These are phyloP conservation scores for Colletotrichum falcatum DNA, from an alignment of 2,329 filamentous ascomycete species.

Conservation along the genomic window DNA sequence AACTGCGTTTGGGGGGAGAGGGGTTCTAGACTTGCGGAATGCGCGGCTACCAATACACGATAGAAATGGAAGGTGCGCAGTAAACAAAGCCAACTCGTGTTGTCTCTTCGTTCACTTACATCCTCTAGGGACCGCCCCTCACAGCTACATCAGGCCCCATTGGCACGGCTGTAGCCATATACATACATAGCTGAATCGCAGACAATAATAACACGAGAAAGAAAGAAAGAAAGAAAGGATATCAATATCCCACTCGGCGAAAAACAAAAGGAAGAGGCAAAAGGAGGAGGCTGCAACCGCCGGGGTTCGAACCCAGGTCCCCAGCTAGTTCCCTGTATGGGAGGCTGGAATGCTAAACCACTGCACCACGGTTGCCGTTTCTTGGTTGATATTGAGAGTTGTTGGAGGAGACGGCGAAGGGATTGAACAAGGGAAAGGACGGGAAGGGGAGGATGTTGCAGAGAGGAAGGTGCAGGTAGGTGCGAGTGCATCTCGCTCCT, in stretches of 20 bases:
- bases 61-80: neutral
- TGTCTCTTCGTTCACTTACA: neutral
- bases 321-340: constrained; percentile 32
- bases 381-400: constrained; percentile 13
- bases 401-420: neutral
- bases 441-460: neutral
- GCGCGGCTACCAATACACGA: neutral
- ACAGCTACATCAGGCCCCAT: neutral
- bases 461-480: neutral
- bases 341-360: constrained; percentile 41
- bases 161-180: neutral
- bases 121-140: neutral
- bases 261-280: neutral
- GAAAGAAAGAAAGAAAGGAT: neutral
- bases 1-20: too few relatives aligned
- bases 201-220: too few relatives aligned
- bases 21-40: too few relatives aligned
- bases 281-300: constrained; percentile 18
- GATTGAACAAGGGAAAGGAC: neutral
- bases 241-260: neutral
- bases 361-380: constrained; percentile 36
- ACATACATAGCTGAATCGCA: neutral
- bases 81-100: neutral
- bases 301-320: constrained; percentile 39
- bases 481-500: constrained; percentile 14